Base-by-base conservation (phyloP, 768 basidiomycete species). In the Macrocybe gigantea region DNA sequence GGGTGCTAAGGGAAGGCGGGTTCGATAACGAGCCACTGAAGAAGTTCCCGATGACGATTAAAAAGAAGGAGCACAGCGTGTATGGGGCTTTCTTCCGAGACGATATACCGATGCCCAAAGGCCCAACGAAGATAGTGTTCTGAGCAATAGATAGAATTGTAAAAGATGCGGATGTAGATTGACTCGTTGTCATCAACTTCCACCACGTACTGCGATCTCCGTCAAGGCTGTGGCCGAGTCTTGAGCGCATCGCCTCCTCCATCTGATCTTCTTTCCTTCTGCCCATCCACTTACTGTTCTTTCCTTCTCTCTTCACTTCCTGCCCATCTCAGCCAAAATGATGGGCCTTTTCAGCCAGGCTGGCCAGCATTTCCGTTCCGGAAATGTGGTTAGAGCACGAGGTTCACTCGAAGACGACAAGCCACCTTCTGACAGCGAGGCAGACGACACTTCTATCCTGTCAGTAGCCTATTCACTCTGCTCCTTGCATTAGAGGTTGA, bases 31-130 rank as follows among this genome's bases (percentile, higher is more conserved):
- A 87, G 54, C 83, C 68, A 5, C 71, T 96, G 67, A 80, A 83
- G 49, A 83, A 84, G 58, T 97, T 96, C 74, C 92, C 93, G 44
- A 91, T 94, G 79, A 90, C 93, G 49, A 92, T 98, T 70, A 96
- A 95, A 74, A 98, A 98, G 77, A 91, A 83, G 75, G 80, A 85
- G 56, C 94, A 97, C 58, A 72, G 89, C 13, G 85, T 80, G 37
- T 97, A 96, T 56, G 94, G 94, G 5, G 88, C 87, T 5, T 92
- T 91, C 66, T 92, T 77, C 65, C 65, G 85, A 48, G 82, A 88
- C 54, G 82, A 83, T 53, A 80, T 82, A 31, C 71, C 77, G 7
- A 66, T 73, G 39, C 75, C 77, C 15, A 75, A 75, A 14, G 79
- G 71, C 1, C 82, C 86, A n/a, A 87, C 80, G 7, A 88, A 86